Conservation (phyloP, 208 protist genomes). For the Acanthamoeba pearcei region DNA sequence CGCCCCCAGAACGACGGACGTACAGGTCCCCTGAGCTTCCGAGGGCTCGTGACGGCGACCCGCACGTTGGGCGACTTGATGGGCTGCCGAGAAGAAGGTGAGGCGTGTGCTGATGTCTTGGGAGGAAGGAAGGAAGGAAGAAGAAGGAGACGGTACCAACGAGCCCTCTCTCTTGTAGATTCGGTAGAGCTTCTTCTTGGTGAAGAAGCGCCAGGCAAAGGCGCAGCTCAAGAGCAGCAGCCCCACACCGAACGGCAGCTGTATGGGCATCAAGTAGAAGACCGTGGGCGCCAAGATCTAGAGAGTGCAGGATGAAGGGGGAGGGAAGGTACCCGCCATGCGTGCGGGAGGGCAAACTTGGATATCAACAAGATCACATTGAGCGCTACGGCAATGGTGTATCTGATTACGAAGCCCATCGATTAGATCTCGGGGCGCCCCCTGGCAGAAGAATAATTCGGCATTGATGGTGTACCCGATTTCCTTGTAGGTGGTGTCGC, state of each 20-base stretch:
- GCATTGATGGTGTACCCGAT: neutral
- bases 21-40: neutral
- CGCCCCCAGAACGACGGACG: neutral
- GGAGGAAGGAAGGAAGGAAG: neutral
- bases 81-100: neutral
- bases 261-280: neutral
- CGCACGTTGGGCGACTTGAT: conserved; percentile 32
- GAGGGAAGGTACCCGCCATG: neutral
- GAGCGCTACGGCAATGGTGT: neutral
- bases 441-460: neutral
- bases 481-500: conserved; percentile 25
- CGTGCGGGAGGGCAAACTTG: conserved; percentile 39
- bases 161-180: conserved; percentile 16
- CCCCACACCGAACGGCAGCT: conserved; percentile 12
- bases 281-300: neutral
- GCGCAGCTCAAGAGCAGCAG: conserved; percentile 2
- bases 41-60: conserved; percentile 14
- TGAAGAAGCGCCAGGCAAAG: conserved; percentile 51
- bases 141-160: neutral
- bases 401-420: neutral
- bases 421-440: neutral
- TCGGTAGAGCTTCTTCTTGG: neutral
- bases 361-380: neutral
- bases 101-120: neutral
- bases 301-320: too few relatives aligned